Conservation (phyloP, 345 rosid species). For the Brassica cretica region DNA sequence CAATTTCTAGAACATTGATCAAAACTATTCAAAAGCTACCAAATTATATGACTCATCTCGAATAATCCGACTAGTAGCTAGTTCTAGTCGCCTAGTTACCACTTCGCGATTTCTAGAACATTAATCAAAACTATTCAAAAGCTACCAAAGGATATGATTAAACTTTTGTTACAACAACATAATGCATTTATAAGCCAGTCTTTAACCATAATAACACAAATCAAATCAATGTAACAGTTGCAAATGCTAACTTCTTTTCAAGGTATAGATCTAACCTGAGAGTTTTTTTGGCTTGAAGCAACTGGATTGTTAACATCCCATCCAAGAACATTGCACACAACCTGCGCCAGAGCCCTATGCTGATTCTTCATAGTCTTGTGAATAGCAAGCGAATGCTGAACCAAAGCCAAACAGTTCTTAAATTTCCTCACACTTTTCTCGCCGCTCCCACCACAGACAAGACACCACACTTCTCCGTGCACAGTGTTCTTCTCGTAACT, state of each 20-base stretch:
- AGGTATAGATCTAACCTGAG: conserved; percentile 19
- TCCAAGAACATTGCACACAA: conserved; percentile 72
- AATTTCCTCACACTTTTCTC: conserved; percentile 49
- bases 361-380: conserved; percentile 57
- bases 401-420: conserved; percentile 58
- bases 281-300: conserved; percentile 26
- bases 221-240: not conserved
- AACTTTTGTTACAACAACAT: conserved; percentile 1
- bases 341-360: conserved; percentile 69
- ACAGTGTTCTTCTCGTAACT: conserved; percentile 54
- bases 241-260: conserved; percentile 9
- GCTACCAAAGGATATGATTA: not conserved
- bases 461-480: conserved; percentile 60
- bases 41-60: not conserved
- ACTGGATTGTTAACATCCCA: conserved; percentile 58
- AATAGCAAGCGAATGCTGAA: conserved; percentile 57
- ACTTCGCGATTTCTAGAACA: no score
- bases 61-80: no score
- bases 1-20: not conserved
- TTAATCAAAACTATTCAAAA: not conserved
- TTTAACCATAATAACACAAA: not conserved
- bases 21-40: conserved; percentile 4
- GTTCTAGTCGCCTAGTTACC: no score
- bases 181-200: not conserved
- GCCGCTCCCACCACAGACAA: conserved; percentile 63